A percentile compares a stretch with the other conserved stretches of the same genome.
Evolutionary conservation across 129 eudicot species (phyloP).

Genomic region (Logfia minima): DNA sequence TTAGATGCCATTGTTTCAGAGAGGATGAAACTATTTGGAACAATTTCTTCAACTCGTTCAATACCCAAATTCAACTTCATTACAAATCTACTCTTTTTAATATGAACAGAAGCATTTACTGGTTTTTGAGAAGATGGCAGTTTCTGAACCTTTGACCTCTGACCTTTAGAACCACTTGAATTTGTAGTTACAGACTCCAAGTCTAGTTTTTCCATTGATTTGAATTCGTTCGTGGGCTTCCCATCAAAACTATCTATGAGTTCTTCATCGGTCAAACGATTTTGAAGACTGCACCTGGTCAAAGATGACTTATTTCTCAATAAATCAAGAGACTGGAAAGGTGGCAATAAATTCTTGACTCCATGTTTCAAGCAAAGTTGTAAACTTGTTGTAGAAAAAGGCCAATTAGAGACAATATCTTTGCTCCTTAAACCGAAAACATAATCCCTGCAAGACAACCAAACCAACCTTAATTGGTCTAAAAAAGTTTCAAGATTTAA

Average conservation of each 20-base stretch:
- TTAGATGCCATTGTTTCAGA: constrained; percentile 75
- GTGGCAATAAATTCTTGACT: constrained; percentile 74
- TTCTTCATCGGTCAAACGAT: constrained; percentile 29
- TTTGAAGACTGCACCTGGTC: constrained; percentile 29
- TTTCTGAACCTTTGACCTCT: constrained; percentile 21
- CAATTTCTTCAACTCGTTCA: constrained; percentile 40
- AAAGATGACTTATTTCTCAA: constrained; percentile 36
- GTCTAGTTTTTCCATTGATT: constrained; percentile 19
- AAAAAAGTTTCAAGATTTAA: constrained; percentile 17
- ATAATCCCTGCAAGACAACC: constrained; percentile 58
- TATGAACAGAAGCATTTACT: constrained; percentile 21
- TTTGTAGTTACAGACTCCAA: constrained; percentile 7
- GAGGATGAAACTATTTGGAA: constrained; percentile 13
- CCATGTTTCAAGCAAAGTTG: constrained; percentile 77
- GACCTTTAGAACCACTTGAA: constrained; percentile 23
- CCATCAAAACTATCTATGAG: constrained; percentile 30
- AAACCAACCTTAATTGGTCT: constrained; percentile 23
- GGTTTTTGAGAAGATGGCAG: constrained; percentile 29
- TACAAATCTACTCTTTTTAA: constrained; percentile 57
- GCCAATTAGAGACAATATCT: constrained; percentile 71
- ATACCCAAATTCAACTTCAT: constrained; percentile 44
- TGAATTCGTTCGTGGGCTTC: constrained; percentile 13
- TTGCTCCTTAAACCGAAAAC: constrained; percentile 65
- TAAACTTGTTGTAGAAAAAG: constrained; percentile 68
- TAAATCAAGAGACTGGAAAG: constrained; percentile 62